Evolutionary conservation across 345 rosid genomes (phyloP), one percentile per base, ranked within the genome.

Genomic region (Syzygium aqueum): DNA sequence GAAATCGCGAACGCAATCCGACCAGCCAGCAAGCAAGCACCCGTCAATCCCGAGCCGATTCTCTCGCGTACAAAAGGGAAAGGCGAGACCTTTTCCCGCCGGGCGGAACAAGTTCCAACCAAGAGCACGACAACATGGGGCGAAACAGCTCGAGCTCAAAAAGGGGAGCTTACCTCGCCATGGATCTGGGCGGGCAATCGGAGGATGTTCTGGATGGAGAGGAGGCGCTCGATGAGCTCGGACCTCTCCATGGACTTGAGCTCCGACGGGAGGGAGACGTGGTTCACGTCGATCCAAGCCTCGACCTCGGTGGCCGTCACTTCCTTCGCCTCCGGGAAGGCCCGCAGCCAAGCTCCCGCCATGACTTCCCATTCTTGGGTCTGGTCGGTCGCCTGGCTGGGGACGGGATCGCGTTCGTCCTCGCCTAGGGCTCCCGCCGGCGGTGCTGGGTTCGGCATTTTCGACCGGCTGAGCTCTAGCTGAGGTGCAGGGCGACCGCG

Each of bases 351-450:
- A 19, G 98, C 97, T 85, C 90, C 91, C 61, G 99, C 99, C 98
- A 97, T 92, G 27, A 95, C 92, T 88, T 94, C 96, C 99, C 99
- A 97, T 92, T 94, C 99, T 84, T 95, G 95, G 23, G 98, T 87
- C 78, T 93, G 98, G 87, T 92, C 95, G 37, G 86, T 91, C 46
- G 46, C 46, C 77, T 86, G 90, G 21, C 43, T 84, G 51, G 78
- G 7, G 22, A 73, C 46, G 25, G 49, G 80, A 73, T 73, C 80
- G 80, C 46, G 80, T 11, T 73, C 80, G 27, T 86, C 91, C 10
- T 87, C 87, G 82, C 86, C 90, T 90, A 87, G 92, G 93, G 91
- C 85, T 91, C 90, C 85, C 51, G 25, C 43, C 33, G 33, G 57
- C 46, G 14, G 80, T 9, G 80, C 80, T 27, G 80, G 21, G 80